phyloP scores from a whole-genome alignment of 768 basidiomycete genomes.

The Suillus ampliporus region DNA sequence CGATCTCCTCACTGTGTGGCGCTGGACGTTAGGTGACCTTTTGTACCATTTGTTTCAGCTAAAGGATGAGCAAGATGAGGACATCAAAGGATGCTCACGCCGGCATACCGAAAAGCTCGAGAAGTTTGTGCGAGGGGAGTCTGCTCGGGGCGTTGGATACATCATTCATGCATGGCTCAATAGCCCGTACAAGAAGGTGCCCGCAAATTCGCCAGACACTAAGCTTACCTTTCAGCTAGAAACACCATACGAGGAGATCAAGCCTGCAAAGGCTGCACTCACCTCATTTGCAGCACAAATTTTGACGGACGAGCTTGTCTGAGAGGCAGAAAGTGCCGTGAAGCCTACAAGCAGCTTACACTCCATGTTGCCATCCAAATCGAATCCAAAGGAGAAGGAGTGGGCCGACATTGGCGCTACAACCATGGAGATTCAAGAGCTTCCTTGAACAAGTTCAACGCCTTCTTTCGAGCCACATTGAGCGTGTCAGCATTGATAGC shows the following conservation, averaged over 20 bases:
- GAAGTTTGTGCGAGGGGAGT: background rate
- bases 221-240: background rate
- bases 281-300: constrained; percentile 11
- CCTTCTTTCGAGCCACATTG: constrained; percentile 8
- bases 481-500: constrained; percentile 31
- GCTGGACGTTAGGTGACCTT: constrained; percentile 13
- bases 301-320: constrained; percentile 5
- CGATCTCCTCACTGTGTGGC: background rate
- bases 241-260: constrained; percentile 3
- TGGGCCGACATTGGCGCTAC: constrained; percentile 6
- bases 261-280: background rate
- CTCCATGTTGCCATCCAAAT: background rate
- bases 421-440: background rate
- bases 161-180: constrained; percentile 7
- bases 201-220: background rate
- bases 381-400: background rate
- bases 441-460: background rate
- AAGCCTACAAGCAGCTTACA: constrained; percentile 11
- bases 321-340: constrained; percentile 7
- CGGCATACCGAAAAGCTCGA: background rate
- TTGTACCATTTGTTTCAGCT: constrained; percentile 17
- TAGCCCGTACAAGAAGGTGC: constrained; percentile 4
- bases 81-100: constrained; percentile 16
- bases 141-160: background rate
- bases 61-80: background rate